Evolutionary conservation across 2,329 filamentous ascomycete genomes (phyloP), one percentile per base, ranked within the genome.

Genomic region (Metarhizium album): DNA sequence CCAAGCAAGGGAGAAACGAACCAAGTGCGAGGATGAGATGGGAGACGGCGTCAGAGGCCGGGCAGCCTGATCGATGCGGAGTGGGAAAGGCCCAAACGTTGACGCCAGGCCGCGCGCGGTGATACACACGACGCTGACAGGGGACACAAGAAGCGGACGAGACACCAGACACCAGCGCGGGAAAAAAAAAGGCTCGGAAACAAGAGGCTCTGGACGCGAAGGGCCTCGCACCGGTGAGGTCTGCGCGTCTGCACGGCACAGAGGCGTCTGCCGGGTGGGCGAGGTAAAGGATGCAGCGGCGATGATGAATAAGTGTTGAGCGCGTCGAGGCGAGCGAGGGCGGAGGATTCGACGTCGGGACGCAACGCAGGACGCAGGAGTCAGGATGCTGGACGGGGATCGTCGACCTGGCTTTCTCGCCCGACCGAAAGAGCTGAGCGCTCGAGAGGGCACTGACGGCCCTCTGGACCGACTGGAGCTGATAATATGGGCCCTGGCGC

Each of bases 261-360:
- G 18, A 40, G n/a, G 37, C 5, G 11, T 27, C 11, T 20, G 11
- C 35, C 33, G 22, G 14, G 24, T 33, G 20, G 47, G 37, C 42
- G 47, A 23, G 37, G 13, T 18, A 23, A 38, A 14, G 23, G 18
- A 23, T 49, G 33, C 16, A 35, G n/a, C 23, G 18, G 27, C 46
- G 42, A 33, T 27, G 20, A 42, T 22, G 20, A 33, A 35, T 13
- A 35, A 6, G 33, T 35, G 9, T 38, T 31, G 45, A 46, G 59
- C 50, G 52, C 47, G 49, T 47, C 53, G 46, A 47, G 47, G 53
- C 47, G 49, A 53, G 53, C 49, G 48, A 52, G 49, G 53, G 50
- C 50, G 54, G 57, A 47, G 45, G 11, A 29, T 52, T 53, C 43
- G 52, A 58, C 45, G 56, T 51, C 53, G 55, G 57, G 52, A 52